Conservation (phyloP, 2,329 filamentous ascomycete species). For the Juglanconis oblonga region DNA sequence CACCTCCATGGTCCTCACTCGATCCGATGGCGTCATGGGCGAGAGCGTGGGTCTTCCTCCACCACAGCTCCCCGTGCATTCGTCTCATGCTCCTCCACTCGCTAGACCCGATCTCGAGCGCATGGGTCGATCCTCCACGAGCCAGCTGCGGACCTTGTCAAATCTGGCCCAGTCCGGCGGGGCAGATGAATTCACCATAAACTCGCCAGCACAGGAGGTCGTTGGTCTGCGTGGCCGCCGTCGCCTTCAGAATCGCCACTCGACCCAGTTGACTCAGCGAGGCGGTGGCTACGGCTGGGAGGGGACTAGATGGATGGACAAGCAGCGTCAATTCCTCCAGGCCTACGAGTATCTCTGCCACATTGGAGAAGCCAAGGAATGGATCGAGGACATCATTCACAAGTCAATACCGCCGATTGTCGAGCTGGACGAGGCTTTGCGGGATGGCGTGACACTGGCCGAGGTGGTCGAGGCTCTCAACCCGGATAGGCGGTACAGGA, state of each 20-base stretch:
- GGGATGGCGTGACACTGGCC: constrained; percentile 90
- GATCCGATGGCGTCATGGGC: constrained; percentile 50
- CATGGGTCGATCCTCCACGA: constrained; percentile 84
- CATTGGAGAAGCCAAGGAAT: constrained; percentile 97
- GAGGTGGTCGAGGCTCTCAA: constrained; percentile 90
- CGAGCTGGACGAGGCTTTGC: constrained; percentile 85
- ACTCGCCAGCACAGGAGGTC: constrained; percentile 77
- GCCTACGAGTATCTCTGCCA: constrained; percentile 99
- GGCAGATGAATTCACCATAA: constrained; percentile 77
- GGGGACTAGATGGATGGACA: constrained; percentile 96
- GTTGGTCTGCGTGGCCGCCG: constrained; percentile 81
- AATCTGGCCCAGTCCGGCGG: constrained; percentile 73
- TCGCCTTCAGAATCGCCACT: constrained; percentile 68
- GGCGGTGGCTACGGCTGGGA: constrained; percentile 66
- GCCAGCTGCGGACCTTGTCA: constrained; percentile 83
- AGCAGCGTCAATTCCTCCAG: constrained; percentile 91
- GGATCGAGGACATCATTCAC: constrained; percentile 91
- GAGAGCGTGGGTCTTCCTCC: constrained; percentile 31
- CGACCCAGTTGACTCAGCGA: constrained; percentile 43
- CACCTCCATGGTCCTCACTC: constrained; percentile 60
- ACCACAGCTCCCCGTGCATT: constrained; percentile 32
- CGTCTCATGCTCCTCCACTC: constrained; percentile 45
- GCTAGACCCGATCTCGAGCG: constrained; percentile 72
- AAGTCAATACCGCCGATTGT: constrained; percentile 87
- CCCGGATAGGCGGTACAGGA: constrained; percentile 70